Percentiles rank a stretch among this genome's conserved stretches.
Conservation (phyloP, 495 filamentous ascomycete species). For the Penicillium mononematosum region DNA sequence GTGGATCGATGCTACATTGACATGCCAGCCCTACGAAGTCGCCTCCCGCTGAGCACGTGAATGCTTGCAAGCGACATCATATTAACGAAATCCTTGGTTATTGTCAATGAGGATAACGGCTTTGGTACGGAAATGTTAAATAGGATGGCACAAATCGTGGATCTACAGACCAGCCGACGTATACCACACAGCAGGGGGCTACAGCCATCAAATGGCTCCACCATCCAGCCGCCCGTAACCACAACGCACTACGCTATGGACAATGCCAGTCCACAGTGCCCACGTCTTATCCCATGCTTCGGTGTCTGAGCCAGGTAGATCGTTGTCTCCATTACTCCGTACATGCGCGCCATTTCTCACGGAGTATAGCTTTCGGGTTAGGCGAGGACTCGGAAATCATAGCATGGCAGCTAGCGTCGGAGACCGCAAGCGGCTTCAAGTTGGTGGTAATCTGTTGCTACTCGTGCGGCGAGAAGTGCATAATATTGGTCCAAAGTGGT, state of each 20-base stretch:
- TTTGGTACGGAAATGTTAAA: constrained; percentile 22
- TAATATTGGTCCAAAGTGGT: constrained; percentile 22
- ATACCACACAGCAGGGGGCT: constrained; percentile 23
- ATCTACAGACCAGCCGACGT: constrained; percentile 24
- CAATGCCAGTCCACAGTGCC: constrained; percentile 27
- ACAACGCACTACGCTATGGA: constrained; percentile 24
- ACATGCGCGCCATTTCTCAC: constrained; percentile 18
- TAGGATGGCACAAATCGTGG: constrained; percentile 29
- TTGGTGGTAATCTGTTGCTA: constrained; percentile 19
- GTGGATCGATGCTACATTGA: constrained; percentile 1
- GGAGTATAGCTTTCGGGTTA: constrained; percentile 7
- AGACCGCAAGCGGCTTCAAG: constrained; percentile 10
- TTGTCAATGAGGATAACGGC: constrained; percentile 22
- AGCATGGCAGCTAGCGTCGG: constrained; percentile 20
- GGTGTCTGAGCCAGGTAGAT: constrained; percentile 21
- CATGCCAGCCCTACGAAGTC: constrained; percentile 23
- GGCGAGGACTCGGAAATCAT: constrained; percentile 24
- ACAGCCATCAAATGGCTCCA: constrained; percentile 23
- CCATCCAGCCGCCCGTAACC: constrained; percentile 28
- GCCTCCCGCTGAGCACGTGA: constrained; percentile 33
- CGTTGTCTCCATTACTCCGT: constrained; percentile 17
- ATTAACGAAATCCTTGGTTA: constrained; percentile 24
- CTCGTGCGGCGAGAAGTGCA: constrained; percentile 19
- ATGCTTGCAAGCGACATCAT: constrained; percentile 24
- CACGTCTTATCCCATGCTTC: constrained; percentile 25